Evolutionary conservation across 176 grass and related monocot genomes (phyloP).

Genomic region (Cenchrus fungigraminus): DNA sequence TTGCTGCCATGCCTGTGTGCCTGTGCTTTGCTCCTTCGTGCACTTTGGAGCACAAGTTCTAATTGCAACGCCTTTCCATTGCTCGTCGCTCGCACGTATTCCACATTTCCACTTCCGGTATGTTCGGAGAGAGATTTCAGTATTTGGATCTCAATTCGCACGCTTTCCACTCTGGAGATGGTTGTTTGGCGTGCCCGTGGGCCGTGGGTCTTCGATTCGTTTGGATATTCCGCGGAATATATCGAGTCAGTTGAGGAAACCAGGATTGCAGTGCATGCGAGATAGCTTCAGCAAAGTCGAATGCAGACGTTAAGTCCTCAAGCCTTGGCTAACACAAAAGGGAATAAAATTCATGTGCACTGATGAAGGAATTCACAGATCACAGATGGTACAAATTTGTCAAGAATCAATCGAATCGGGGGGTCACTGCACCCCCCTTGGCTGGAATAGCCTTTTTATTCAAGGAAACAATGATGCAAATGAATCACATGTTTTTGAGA

Average conservation of each 20-base stretch:
- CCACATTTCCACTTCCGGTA: not conserved
- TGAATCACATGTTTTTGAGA: constrained; percentile 31
- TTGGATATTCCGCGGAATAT: not conserved
- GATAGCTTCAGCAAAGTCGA: not conserved
- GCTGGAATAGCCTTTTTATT: constrained; percentile 29
- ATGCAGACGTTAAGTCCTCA: not conserved
- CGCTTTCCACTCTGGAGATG: not conserved
- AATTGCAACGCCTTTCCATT: not conserved
- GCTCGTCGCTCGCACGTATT: not conserved
- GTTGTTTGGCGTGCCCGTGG: not conserved
- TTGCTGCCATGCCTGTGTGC: no score
- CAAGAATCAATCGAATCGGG: not conserved
- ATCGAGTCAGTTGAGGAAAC: no score
- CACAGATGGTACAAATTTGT: not conserved
- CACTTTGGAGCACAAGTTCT: not conserved
- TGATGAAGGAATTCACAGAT: not conserved
- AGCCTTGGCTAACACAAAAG: not conserved
- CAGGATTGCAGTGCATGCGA: no score
- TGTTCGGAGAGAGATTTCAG: no score
- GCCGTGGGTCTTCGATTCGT: not conserved
- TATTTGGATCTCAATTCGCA: no score
- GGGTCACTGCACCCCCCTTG: not conserved
- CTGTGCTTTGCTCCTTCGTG: not conserved
- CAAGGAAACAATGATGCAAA: constrained; percentile 32
- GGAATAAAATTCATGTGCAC: not conserved